phyloP scores from a whole-genome alignment of 352 stramenopile genomes.

The Globisporangium acanthophoron region DNA sequence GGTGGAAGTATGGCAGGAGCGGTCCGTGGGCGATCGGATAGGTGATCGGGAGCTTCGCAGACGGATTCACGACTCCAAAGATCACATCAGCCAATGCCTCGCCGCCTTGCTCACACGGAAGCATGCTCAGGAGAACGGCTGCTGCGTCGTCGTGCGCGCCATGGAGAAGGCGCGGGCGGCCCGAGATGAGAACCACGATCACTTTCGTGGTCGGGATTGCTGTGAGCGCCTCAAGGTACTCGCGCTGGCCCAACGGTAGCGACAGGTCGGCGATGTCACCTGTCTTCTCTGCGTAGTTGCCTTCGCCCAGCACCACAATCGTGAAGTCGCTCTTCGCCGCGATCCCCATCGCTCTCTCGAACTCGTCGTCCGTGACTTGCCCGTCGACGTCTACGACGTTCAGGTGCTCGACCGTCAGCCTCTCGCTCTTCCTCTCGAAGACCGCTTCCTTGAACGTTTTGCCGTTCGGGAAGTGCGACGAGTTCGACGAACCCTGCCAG shows the following conservation, averaged over 20 bases:
- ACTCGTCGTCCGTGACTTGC: conserved; percentile 26
- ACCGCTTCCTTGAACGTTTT: conserved; percentile 51
- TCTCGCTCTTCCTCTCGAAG: conserved; percentile 3
- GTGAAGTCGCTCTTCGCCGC: conserved; percentile 63
- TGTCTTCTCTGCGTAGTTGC: conserved; percentile 77
- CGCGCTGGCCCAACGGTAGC: conserved; percentile 48
- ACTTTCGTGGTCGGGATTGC: conserved; percentile 56
- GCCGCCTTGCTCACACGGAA: conserved; percentile 78
- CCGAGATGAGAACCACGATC: conserved; percentile 62
- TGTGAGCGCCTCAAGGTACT: conserved; percentile 56
- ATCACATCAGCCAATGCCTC: conserved; percentile 64
- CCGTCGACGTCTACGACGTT: conserved; percentile 50
- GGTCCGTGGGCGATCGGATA: conserved; percentile 47
- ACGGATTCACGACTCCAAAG: conserved; percentile 65
- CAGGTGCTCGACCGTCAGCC: conserved; percentile 23
- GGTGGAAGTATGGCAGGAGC: conserved; percentile 64
- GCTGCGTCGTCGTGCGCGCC: conserved; percentile 33
- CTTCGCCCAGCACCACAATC: conserved; percentile 66
- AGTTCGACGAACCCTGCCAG: conserved; percentile 61
- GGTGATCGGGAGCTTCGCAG: conserved; percentile 71
- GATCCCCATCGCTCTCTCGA: conserved; percentile 30
- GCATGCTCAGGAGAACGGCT: conserved; percentile 62
- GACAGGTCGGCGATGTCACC: conserved; percentile 62
- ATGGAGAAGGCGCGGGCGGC: conserved; percentile 53
- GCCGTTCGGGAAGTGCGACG: conserved; percentile 57